Evolutionary conservation across 495 filamentous ascomycete species (phyloP).

Genomic region (Xylaria grammica): DNA sequence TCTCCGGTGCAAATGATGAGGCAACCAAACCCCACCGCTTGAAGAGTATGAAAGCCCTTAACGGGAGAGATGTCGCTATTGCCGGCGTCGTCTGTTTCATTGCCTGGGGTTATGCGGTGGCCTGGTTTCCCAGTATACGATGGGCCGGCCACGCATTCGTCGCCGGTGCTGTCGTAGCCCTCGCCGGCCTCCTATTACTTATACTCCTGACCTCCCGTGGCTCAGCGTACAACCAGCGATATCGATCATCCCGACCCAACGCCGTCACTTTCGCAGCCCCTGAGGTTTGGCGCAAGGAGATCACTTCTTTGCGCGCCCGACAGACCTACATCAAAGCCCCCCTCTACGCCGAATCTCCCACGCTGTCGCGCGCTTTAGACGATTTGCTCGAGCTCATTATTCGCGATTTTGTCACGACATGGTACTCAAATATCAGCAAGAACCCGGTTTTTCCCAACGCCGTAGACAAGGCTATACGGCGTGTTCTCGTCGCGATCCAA

Average conservation of each 20-base stretch:
- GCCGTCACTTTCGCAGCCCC: slow-evolving; percentile 66
- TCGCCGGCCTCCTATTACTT: slow-evolving; percentile 59
- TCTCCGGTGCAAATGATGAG: slow-evolving; percentile 44
- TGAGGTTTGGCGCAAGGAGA: slow-evolving; percentile 71
- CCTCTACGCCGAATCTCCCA: slow-evolving; percentile 77
- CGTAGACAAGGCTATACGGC: slow-evolving; percentile 78
- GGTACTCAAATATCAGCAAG: slow-evolving; percentile 86
- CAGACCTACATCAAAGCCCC: slow-evolving; percentile 59
- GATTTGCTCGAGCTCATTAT: slow-evolving; percentile 76
- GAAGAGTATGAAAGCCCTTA: slow-evolving; percentile 73
- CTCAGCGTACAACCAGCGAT: slow-evolving; percentile 44
- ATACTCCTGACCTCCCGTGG: slow-evolving; percentile 67
- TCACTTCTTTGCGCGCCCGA: slow-evolving; percentile 59
- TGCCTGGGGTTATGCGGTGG: slow-evolving; percentile 81
- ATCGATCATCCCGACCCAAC: slow-evolving; percentile 46
- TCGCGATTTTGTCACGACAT: slow-evolving; percentile 84
- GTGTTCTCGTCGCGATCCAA: slow-evolving; percentile 71
- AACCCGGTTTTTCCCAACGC: slow-evolving; percentile 81
- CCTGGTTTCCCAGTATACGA: slow-evolving; percentile 79
- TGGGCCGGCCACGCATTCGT: slow-evolving; percentile 81
- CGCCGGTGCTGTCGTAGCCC: slow-evolving; percentile 62
- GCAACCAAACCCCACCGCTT: slow-evolving; percentile 38
- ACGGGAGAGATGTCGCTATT: slow-evolving; percentile 73
- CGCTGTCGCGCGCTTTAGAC: slow-evolving; percentile 82
- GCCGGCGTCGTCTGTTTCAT: slow-evolving; percentile 75